A percentile compares a stretch with the other conserved stretches of the same genome.
These are phyloP conservation scores for Prototheca wickerhamii DNA, from an alignment of 163 green algal species.

Conservation along the genomic window DNA sequence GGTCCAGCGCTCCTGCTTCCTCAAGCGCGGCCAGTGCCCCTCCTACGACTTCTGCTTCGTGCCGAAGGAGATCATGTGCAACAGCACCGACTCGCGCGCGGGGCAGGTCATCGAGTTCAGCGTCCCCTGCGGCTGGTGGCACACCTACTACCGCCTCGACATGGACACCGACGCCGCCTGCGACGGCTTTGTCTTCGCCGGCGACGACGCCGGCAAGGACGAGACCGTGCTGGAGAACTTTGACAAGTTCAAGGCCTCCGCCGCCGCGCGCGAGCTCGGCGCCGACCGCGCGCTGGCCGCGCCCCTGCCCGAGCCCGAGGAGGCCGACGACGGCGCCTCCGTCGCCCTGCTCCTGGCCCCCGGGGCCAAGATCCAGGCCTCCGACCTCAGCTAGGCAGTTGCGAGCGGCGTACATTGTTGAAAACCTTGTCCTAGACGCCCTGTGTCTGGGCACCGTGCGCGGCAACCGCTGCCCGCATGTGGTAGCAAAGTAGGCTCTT, in stretches of 20 bases:
- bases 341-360: no score
- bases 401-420: no score
- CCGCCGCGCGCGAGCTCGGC: background rate
- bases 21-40: constrained; percentile 14
- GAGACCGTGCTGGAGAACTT: background rate
- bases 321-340: no score
- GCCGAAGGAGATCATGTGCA: constrained; percentile 17
- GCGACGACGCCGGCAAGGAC: background rate
- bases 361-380: no score
- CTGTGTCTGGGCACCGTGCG: no score
- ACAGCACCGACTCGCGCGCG: constrained; percentile 23
- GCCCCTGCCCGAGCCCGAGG: no score
- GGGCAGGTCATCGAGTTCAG: constrained; percentile 5
- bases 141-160: constrained; percentile 32
- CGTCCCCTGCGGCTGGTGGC: constrained; percentile 28
- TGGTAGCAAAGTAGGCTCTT: no score
- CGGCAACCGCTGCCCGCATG: no score
- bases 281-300: background rate
- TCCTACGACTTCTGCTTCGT: constrained; percentile 8
- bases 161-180: constrained; percentile 15
- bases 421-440: no score
- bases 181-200: background rate
- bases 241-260: background rate
- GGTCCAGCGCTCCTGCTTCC: constrained; percentile 5
- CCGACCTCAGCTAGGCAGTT: no score